phyloP scores from a whole-genome alignment of 2,329 filamentous ascomycete species.

The Ophiostoma triangulosporum region DNA sequence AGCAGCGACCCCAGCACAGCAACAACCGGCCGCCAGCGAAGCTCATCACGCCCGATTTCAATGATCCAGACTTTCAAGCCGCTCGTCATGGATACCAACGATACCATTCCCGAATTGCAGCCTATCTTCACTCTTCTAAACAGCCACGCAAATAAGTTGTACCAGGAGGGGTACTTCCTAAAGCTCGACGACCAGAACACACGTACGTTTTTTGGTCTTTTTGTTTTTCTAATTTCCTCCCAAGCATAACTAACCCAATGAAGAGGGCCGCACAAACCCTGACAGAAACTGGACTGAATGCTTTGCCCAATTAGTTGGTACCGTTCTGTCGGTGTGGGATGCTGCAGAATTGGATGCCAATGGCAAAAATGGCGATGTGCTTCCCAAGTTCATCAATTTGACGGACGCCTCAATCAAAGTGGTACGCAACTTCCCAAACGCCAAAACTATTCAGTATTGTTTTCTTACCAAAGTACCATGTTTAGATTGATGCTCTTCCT shows the following conservation, averaged over 20 bases:
- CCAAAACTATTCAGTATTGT: neutral
- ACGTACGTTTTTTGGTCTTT: conserved; percentile 43
- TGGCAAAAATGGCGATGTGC: conserved; percentile 53
- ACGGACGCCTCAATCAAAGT: conserved; percentile 97
- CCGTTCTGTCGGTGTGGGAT: conserved; percentile 91
- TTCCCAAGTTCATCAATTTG: conserved; percentile 69
- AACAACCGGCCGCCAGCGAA: conserved; percentile 23
- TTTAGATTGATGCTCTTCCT: conserved; percentile 73
- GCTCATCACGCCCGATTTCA: conserved; percentile 59
- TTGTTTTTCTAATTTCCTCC: neutral
- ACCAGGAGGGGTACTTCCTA: conserved; percentile 94
- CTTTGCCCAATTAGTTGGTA: conserved; percentile 92
- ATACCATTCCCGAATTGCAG: conserved; percentile 84
- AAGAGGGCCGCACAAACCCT: conserved; percentile 76
- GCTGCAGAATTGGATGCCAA: conserved; percentile 80
- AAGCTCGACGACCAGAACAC: conserved; percentile 92
- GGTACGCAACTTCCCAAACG: conserved; percentile 39
- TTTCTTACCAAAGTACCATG: neutral
- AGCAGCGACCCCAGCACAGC: conserved; percentile 25
- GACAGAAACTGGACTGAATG: conserved; percentile 92
- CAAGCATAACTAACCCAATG: conserved; percentile 17
- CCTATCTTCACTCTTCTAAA: conserved; percentile 91
- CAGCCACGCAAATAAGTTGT: conserved; percentile 89
- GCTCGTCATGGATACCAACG: conserved; percentile 71
- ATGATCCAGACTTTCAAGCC: conserved; percentile 80